Conservation (phyloP, 2,329 filamentous ascomycete species). For the Pseudovirgaria hyperparasitica region DNA sequence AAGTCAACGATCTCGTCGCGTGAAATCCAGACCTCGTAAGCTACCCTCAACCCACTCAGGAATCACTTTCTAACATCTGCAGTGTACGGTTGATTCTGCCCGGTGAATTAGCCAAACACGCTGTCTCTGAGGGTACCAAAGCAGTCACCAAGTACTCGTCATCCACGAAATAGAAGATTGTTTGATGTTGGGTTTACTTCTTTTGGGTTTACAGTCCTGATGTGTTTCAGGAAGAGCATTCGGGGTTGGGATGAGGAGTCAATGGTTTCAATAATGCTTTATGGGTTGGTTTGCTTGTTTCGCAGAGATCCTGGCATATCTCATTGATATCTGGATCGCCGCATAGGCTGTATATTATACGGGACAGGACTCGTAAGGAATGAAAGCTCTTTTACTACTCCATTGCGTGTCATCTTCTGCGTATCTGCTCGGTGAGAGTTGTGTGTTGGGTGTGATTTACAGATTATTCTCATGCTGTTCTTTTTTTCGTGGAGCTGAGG, state of each 20-base stretch:
- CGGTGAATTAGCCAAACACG: conserved; percentile 98
- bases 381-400: too few species aligned
- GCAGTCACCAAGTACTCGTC: conserved; percentile 99
- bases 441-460: too few species aligned
- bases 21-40: conserved; percentile 93
- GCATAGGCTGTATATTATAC: conserved; percentile 29
- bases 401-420: too few species aligned
- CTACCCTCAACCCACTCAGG: conserved; percentile 8
- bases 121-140: conserved; percentile 98
- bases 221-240: too few species aligned
- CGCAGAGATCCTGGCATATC: conserved; percentile 13
- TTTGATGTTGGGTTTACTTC: conserved; percentile 31
- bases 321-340: conserved; percentile 7
- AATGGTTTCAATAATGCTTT: conserved; percentile 38
- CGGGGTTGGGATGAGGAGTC: conserved; percentile 17
- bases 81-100: conserved; percentile 91
- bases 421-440: too few species aligned
- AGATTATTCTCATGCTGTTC: too few species aligned
- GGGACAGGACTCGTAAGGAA: too few species aligned
- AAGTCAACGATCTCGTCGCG: conserved; percentile 99
- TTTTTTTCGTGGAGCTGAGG: too few species aligned
- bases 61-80: conserved; percentile 15
- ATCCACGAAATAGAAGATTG: conserved; percentile 88
- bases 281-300: conserved; percentile 35
- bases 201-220: too few species aligned